Evolutionary conservation across 805 yeast genomes (phyloP), one percentile per base, ranked within the genome.

Genomic region (Teunomyces funiuensis): DNA sequence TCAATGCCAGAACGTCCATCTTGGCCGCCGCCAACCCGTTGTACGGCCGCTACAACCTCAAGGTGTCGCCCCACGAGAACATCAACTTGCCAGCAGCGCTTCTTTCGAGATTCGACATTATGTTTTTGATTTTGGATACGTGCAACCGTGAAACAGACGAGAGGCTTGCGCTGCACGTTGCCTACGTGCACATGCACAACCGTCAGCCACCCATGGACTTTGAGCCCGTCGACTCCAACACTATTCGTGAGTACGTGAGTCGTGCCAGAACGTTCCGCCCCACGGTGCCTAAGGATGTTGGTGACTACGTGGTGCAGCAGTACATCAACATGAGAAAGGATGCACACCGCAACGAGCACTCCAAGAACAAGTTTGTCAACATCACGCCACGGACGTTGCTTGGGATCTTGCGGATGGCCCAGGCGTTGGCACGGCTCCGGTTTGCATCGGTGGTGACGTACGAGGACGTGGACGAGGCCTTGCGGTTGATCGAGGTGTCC

Each of bases 11-110:
- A 61, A 80, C 98, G 0, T 90, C 97, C 4, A 87, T 93, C 46
- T 68, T 93, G 49, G 99, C 99, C 0, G 99, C 99, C 22, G 99
- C 99, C n/a, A 93, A 93, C 69, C 99, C 99, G 14, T 71, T 90
- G 27, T 90, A 86, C 60, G 98, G 99, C 43, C 79, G 98, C 49
- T 93, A 93, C 67, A 91, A 93, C 65, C 86, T 96, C 27, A 77
- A 80, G 47, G 66, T 91, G 43, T 85, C 96, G 6, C 97, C 99
- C 2, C 83, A 89, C 49, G 97, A 93, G 57, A 93, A 93, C 65
- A 91, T 93, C 62, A 93, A 93, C 58, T 73, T 93, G 44, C 99
- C 99, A 5, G 97, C 98, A 0, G 99, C 99, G 0, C 73, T 93
- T 53, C 72, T 93, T 39, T 91, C 98, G 26, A 84, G 99, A 69